Base-by-base conservation (phyloP, 2,329 filamentous ascomycete species). In the Escovopsis sp. region DNA sequence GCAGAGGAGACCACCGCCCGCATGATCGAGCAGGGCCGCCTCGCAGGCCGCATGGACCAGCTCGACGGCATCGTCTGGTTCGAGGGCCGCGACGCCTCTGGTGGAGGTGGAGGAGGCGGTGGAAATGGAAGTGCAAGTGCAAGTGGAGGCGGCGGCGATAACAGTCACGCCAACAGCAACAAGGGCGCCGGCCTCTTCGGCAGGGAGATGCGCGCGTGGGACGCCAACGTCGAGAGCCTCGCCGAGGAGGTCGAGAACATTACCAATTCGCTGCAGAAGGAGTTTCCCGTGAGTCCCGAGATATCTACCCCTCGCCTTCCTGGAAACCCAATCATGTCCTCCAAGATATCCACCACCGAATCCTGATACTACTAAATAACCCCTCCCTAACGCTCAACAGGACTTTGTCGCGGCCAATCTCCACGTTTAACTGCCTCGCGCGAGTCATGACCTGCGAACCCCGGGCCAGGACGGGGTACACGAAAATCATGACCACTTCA, bases 1-100 rank as follows among this genome's bases (percentile, higher is more conserved):
- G 89, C 89, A 4, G 91, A 98, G 67, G 80, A 83, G 45, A 95
- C 91, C 42, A 91, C 89, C 11, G 87, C 89, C 4, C 74, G 78
- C 52, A 98, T 98, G 91, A 85, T 98, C 53, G 88, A 96, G 67
- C 88, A 95, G 61, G 87, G 85, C 9, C 78, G 91, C 30, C 64
- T 98, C 41, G 76, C 82, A 3, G 91, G 89, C 7, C 79, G 82
- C 44, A 96, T 98, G 55, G 89, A 98, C 62, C 91, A 98, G 67
- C 88, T 98, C 44, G 85, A 87, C 44, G 74, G 82, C 12, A 67
- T 88, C 10, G 88, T 98, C 46, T 87, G 80, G 66, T 98, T 98
- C 58, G 85, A 91, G 61, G 69, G 63, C 55, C 77, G 77, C 30
- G 81, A 85, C 54, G 80, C 77, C 7, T 80, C 75, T 3, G 80